Conservation (phyloP, 2,329 filamentous ascomycete species). For the Fusarium sp. region DNA sequence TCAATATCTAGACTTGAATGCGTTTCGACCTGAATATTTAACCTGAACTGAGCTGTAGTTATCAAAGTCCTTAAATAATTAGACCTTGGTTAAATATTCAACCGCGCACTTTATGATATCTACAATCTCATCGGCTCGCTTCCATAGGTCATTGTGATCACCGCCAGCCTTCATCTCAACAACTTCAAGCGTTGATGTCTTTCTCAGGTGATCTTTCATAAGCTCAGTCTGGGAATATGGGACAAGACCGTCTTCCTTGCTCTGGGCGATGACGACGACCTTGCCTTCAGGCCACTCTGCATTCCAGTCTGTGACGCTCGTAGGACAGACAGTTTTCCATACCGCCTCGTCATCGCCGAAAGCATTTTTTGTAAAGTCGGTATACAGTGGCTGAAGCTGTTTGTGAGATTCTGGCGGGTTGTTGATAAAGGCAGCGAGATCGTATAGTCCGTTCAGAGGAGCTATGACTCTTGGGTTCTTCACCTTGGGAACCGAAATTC, state of each 20-base stretch:
- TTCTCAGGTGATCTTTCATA: neutral
- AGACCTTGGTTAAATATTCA: neutral
- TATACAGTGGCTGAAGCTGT: neutral
- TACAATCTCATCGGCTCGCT: neutral
- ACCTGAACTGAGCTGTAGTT: neutral
- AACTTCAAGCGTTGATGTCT: neutral
- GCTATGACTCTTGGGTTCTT: neutral
- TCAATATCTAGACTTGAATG: neutral
- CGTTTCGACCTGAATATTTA: neutral
- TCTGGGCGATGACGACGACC: neutral
- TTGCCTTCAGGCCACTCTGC: neutral
- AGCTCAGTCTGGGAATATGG: neutral
- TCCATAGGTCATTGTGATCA: constrained; percentile 7
- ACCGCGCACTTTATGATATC: neutral
- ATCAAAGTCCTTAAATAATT: accelerated
- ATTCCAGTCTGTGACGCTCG: neutral
- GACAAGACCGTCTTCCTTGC: neutral
- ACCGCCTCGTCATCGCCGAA: neutral
- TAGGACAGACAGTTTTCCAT: neutral
- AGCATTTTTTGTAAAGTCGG: neutral
- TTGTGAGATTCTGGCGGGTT: neutral
- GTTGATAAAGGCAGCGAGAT: neutral
- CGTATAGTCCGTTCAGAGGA: neutral
- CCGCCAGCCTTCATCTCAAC: neutral
- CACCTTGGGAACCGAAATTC: accelerated